A percentile compares a stretch with the other conserved stretches of the same genome.
These are phyloP conservation scores for Pleurotus platypus DNA, from an alignment of 768 basidiomycete species.

Conservation along the genomic window DNA sequence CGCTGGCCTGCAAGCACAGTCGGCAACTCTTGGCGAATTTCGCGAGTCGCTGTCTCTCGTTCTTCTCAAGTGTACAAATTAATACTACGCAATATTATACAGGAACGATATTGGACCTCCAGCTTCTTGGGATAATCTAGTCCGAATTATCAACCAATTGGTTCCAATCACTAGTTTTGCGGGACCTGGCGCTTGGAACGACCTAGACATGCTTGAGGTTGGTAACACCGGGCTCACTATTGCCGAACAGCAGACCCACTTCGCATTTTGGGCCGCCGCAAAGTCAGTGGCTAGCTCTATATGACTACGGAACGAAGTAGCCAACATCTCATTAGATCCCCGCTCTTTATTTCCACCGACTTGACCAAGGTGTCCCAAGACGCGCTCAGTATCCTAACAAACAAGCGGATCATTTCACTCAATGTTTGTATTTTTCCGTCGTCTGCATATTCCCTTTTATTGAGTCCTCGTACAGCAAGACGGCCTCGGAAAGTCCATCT, in stretches of 20 bases:
- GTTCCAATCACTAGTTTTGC: slow-evolving; percentile 50
- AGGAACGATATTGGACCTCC: slow-evolving; percentile 48
- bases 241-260: slow-evolving; percentile 42
- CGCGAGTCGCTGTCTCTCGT: slow-evolving; percentile 23
- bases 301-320: neutral
- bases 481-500: slow-evolving; percentile 37
- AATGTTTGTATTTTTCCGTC: slow-evolving; percentile 27
- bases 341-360: slow-evolving; percentile 42
- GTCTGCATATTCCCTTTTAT: neutral
- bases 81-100: neutral
- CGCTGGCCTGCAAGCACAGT: slow-evolving; percentile 42
- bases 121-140: slow-evolving; percentile 41
- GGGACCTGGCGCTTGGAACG: slow-evolving; percentile 40
- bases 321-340: slow-evolving; percentile 24
- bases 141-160: slow-evolving; percentile 48
- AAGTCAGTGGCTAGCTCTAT: slow-evolving; percentile 26
- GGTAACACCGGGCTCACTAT: slow-evolving; percentile 41
- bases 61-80: neutral
- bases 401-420: slow-evolving; percentile 37
- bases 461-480: slow-evolving; percentile 34
- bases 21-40: slow-evolving; percentile 50
- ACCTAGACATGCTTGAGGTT: slow-evolving; percentile 53
- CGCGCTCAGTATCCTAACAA: slow-evolving; percentile 35
- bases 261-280: slow-evolving; percentile 50
- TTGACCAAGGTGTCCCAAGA: slow-evolving; percentile 28